A percentile compares a stretch with the other conserved stretches of the same genome.
Conservation (phyloP, 768 basidiomycete genomes). For the Tricholoma bakamatsutake region DNA sequence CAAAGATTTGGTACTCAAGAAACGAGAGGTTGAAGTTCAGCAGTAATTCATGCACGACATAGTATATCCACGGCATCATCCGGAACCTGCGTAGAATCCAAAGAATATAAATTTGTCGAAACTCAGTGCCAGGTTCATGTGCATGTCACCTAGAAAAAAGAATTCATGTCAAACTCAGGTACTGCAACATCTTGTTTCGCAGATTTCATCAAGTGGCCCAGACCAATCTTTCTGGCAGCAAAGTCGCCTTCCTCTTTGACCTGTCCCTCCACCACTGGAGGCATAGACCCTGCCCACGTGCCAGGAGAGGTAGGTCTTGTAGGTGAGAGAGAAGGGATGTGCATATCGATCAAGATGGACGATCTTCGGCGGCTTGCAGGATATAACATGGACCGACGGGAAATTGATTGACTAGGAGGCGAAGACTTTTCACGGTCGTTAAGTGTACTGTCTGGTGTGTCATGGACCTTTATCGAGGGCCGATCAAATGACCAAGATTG, state of each 20-base stretch:
- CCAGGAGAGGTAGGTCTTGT: conserved; percentile 51
- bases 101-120: not conserved
- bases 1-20: conserved; percentile 77
- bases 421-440: conserved; percentile 17
- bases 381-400: conserved; percentile 43
- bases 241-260: conserved; percentile 53
- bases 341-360: conserved; percentile 89
- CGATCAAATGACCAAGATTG: conserved; percentile 88
- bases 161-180: conserved; percentile 84
- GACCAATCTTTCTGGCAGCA: conserved; percentile 59
- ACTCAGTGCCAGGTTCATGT: not conserved
- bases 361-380: conserved; percentile 54
- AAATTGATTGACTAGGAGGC: conserved; percentile 38
- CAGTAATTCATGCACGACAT: conserved; percentile 23
- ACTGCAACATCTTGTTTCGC: conserved; percentile 83
- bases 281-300: conserved; percentile 15
- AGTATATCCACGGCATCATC: conserved; percentile 2
- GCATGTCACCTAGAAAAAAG: conserved; percentile 49
- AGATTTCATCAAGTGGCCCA: conserved; percentile 86
- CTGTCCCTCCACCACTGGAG: conserved; percentile 23
- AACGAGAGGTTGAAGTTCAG: conserved; percentile 70
- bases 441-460: conserved; percentile 3
- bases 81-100: conserved; percentile 8
- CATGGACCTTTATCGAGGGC: conserved; percentile 42
- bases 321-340: conserved; percentile 56